Base-by-base conservation (phyloP, 1,284 basidiomycete species). In the Lentinus polychrous region DNA sequence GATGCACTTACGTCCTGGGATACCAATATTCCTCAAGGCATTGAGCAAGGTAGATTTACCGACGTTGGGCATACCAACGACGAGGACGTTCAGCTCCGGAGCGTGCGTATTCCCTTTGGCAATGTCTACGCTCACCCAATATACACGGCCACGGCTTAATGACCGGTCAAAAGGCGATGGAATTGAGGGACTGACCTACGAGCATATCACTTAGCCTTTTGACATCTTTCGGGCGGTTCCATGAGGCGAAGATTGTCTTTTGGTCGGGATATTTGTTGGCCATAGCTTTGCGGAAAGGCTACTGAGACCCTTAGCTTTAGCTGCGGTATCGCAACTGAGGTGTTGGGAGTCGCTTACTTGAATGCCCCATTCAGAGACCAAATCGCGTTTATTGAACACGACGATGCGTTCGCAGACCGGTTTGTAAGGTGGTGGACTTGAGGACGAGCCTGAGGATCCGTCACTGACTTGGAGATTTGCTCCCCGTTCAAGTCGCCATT, bases 51-150 rank as follows among this genome's bases (percentile, higher is more conserved):
- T 94, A 23, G 93, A 96, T 70, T 99, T 99, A 43, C 96, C 96
- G 37, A 98, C 94, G 63, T 99, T 99, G 3, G 95, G 95, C 95
- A 99, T 99, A 20, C 95, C 95, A 46, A 94, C 83, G 20, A 96
- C 91, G 4, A 96, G 75, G 7, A 97, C 82, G 60, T 93, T 92
- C 54, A 91, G 69, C 62, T 91, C 86, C 50, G 81, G 78, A 40
- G 80, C 71, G 52, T 84, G 77, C 46, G 78, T 77, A 60, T 84
- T 75, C 37, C 73, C 69, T 56, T 79, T 80, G 32, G 87, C 87
- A 57, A 90, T 76, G 52, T 78, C 88, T 91, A 56, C 17, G 44
- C 34, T 35, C 40, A 43, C 27, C 32, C 33, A 15, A 47, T 36
- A 32, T 12, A 18, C n/a, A n/a, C n/a, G n/a, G n/a, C n/a, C n/a